Evolutionary conservation across 2,329 filamentous ascomycete genomes (phyloP), one percentile per base, ranked within the genome.

Genomic region (Colletotrichum godetiae): DNA sequence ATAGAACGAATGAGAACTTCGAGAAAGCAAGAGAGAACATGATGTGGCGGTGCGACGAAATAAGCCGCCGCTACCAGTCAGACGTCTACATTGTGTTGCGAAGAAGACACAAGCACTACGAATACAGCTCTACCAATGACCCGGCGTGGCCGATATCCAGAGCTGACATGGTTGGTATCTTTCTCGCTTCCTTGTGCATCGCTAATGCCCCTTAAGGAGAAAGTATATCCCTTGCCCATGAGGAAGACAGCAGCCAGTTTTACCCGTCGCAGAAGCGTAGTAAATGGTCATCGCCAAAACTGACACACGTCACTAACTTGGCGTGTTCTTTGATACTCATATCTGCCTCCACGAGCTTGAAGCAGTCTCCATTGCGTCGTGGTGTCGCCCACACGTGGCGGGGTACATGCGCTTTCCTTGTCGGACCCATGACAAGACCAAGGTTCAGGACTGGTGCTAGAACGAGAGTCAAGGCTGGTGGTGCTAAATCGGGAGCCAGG

Each of bases 1-100:
- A 56, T 33, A 65, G 61, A 52, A 65, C 46, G 42, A 55, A 65
- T 33, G 27, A 65, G 42, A 65, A 65, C 19, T 65, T 65, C 19
- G 22, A 55, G 13, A 65, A 52, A 35, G 61, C 31, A 13, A 53
- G 22, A 52, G 42, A 65, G 31, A 56, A 65, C n/a, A 46, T 65
- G 29, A 65, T 65, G 31, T 53, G 46, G 49, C 37, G 61, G 13
- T 65, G 46, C 13, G 29, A 65, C 10, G 27, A 55, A 11, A 55
- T 65, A 5, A 55, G 46, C 15, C 46, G 35, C 57, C 57, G 57
- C 35, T 60, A 35, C 31, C 19, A 60, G 22, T 22, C 31, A 22
- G 57, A 37, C 22, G 57, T 60, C 22, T 37, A 60, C 27, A 60
- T 60, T 35, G 31, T 37, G 13, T 31, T 60, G 5, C 19, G 31